Percentiles rank a stretch among this genome's conserved stretches.
Conservation (phyloP, 441 rosid genomes). For the Pelargonium australe region DNA sequence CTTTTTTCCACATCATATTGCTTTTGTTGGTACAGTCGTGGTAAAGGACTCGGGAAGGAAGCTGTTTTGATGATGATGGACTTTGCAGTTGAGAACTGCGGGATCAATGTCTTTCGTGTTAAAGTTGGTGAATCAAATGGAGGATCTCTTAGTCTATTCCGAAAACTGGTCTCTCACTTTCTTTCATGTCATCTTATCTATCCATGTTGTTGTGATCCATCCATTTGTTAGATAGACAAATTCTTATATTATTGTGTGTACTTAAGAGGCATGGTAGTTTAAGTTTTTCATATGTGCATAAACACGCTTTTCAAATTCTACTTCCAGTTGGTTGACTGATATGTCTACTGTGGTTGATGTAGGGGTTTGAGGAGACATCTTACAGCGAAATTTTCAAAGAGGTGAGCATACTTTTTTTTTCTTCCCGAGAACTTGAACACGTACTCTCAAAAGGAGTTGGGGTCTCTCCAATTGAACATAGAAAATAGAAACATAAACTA, state of each 20-base stretch:
- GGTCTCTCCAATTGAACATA: not conserved
- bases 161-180: conserved; percentile 53
- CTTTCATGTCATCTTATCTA: conserved; percentile 11
- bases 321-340: conserved; percentile 13
- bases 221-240: conserved; percentile 6
- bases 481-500: not conserved
- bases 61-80: conserved; percentile 82
- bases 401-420: conserved; percentile 34
- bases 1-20: conserved; percentile 15
- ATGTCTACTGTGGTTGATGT: conserved; percentile 17
- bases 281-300: not conserved
- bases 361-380: conserved; percentile 72
- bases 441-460: not conserved
- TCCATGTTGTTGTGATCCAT: not conserved
- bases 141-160: conserved; percentile 63
- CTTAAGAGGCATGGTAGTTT: not conserved
- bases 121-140: conserved; percentile 82
- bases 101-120: conserved; percentile 53
- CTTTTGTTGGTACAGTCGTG: conserved; percentile 68
- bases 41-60: conserved; percentile 87
- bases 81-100: conserved; percentile 55
- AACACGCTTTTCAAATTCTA: not conserved
- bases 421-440: not conserved
- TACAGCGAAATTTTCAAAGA: conserved; percentile 67
- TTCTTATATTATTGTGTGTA: conserved; percentile 1